Conservation (phyloP, 2,329 filamentous ascomycete genomes). For the Zymoseptoria ardabiliae region DNA sequence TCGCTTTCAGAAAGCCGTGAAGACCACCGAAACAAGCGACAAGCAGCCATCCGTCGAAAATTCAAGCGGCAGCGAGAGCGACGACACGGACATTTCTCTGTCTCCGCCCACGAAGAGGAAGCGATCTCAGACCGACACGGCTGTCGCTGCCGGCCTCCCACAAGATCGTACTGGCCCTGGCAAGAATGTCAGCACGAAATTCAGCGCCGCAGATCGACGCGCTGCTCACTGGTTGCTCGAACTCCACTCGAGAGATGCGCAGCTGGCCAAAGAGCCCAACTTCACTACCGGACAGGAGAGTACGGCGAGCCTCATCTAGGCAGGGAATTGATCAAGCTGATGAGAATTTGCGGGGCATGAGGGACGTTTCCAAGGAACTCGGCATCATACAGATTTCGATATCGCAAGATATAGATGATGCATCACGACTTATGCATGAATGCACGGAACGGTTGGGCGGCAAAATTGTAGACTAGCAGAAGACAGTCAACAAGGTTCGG, state of each 20-base stretch:
- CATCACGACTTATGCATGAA: neutral
- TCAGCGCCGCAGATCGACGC: constrained; percentile 15
- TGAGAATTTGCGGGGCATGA: neutral
- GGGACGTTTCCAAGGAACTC: neutral
- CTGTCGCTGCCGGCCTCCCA: neutral
- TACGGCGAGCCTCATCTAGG: constrained; percentile 4
- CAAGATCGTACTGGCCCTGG: neutral
- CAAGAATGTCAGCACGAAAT: constrained; percentile 5
- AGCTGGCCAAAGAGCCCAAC: constrained; percentile 11
- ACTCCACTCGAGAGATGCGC: constrained; percentile 16
- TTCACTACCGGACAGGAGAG: constrained; percentile 7
- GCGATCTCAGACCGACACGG: neutral
- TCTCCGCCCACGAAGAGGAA: constrained; percentile 7
- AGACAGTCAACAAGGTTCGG: neutral
- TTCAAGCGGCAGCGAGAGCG: constrained; percentile 13
- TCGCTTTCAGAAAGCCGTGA: neutral
- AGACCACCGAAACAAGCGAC: constrained; percentile 8
- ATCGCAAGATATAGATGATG: neutral
- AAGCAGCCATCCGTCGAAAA: constrained; percentile 2
- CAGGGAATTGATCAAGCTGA: neutral
- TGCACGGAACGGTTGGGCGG: neutral
- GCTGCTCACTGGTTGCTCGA: constrained; percentile 22
- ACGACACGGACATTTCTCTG: constrained; percentile 13
- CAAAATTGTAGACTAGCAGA: neutral
- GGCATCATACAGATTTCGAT: neutral